phyloP scores from a whole-genome alignment of 1,139 yeast species.

The Lodderomyces margitis region DNA sequence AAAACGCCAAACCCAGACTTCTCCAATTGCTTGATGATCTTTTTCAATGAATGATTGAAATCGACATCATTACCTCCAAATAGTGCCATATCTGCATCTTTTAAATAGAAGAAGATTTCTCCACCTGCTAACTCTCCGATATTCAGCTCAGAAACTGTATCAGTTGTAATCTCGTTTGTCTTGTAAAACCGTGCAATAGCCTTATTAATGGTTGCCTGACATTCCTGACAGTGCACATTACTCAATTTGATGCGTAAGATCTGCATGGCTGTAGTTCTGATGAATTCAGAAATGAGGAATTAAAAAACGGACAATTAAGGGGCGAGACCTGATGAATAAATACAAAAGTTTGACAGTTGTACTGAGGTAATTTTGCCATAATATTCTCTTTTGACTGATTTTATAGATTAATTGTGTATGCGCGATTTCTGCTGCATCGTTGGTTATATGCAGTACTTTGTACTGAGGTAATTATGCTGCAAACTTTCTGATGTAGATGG shows the following conservation, averaged over 20 bases:
- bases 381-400: background rate
- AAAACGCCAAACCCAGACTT: conserved; percentile 32
- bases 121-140: conserved; percentile 5
- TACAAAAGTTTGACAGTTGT: no score
- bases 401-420: background rate
- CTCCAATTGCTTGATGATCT: conserved; percentile 22
- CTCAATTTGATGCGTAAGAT: conserved; percentile 29
- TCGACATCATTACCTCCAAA: conserved; percentile 14
- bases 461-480: background rate
- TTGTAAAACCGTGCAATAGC: conserved; percentile 18
- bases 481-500: no score
- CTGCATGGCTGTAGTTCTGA: conserved; percentile 27
- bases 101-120: conserved; percentile 16
- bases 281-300: no score
- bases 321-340: no score
- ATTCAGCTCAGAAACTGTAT: conserved; percentile 21
- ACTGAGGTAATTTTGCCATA: background rate
- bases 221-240: conserved; percentile 54
- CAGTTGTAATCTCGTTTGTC: conserved; percentile 19
- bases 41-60: conserved; percentile 21
- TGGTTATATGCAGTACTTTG: background rate
- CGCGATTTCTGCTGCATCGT: background rate
- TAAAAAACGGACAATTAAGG: no score
- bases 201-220: conserved; percentile 35
- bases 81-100: conserved; percentile 23